Conservation (phyloP, 2,329 filamentous ascomycete genomes). For the Venturia aucupariae region DNA sequence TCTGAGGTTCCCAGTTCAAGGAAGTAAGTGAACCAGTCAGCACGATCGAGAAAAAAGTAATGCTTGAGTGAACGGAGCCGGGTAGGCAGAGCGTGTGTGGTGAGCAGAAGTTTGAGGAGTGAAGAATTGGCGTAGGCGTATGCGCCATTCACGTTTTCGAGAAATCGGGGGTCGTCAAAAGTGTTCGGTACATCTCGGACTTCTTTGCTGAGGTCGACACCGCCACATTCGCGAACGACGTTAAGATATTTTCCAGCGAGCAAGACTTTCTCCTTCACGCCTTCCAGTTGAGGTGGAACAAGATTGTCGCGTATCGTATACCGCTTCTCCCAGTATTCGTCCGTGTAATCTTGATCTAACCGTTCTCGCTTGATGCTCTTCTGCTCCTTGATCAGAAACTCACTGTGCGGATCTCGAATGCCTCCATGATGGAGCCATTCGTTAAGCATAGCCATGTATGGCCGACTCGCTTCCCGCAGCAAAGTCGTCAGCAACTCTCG, state of each 20-base stretch:
- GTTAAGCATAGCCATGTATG: constrained; percentile 97
- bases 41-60: constrained; percentile 97
- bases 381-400: constrained; percentile 92
- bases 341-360: constrained; percentile 91
- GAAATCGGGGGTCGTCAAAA: constrained; percentile 82
- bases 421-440: constrained; percentile 96
- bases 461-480: constrained; percentile 77
- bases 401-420: constrained; percentile 86
- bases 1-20: constrained; percentile 85
- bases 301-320: constrained; percentile 91
- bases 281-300: constrained; percentile 83
- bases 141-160: constrained; percentile 91
- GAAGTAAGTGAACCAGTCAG: constrained; percentile 97
- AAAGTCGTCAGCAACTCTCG: constrained; percentile 71
- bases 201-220: constrained; percentile 84
- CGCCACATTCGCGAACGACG: constrained; percentile 92
- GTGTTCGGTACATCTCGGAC: constrained; percentile 81
- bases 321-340: constrained; percentile 97
- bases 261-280: constrained; percentile 86
- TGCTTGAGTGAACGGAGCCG: constrained; percentile 88
- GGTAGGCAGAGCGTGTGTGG: constrained; percentile 81
- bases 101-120: constrained; percentile 80
- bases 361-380: constrained; percentile 88
- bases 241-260: constrained; percentile 97
- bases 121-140: constrained; percentile 95